Percentiles rank a stretch among this genome's conserved stretches.
These are phyloP conservation scores for Metrosideros polymorpha DNA, from an alignment of 441 rosid genomes.

Conservation along the genomic window DNA sequence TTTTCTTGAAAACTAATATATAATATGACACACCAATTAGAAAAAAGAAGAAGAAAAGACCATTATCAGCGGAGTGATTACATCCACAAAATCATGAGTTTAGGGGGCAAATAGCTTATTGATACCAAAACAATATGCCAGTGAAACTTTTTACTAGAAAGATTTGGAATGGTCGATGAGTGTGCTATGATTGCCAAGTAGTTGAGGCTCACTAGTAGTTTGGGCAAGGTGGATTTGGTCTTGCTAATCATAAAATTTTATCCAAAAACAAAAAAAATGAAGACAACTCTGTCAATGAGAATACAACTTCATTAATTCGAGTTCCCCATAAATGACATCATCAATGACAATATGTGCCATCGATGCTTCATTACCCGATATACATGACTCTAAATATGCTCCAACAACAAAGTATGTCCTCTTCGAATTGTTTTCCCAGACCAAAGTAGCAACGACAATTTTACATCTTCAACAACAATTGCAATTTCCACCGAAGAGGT, in stretches of 20 bases:
- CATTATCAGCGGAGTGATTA: neutral
- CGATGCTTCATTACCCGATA: neutral
- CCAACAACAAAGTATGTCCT: neutral
- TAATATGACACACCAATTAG: neutral
- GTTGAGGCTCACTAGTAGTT: neutral
- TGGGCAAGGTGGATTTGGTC: neutral
- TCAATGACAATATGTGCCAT: rapidly evolving
- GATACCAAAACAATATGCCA: too few species aligned
- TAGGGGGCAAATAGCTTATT: neutral
- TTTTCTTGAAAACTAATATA: neutral
- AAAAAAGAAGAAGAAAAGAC: too few species aligned
- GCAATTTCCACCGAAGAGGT: too few species aligned
- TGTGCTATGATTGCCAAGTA: neutral
- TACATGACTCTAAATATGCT: too few species aligned
- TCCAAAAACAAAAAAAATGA: too few species aligned
- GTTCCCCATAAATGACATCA: neutral
- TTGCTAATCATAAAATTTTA: neutral
- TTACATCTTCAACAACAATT: neutral
- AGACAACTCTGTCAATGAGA: neutral
- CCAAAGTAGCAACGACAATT: neutral
- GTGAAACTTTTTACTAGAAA: too few species aligned
- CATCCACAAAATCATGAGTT: neutral
- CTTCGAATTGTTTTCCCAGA: neutral
- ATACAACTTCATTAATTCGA: neutral
- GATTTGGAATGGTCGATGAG: neutral